phyloP scores from a whole-genome alignment of 164 flowering plant genomes.

The Vitis vinifera region DNA sequence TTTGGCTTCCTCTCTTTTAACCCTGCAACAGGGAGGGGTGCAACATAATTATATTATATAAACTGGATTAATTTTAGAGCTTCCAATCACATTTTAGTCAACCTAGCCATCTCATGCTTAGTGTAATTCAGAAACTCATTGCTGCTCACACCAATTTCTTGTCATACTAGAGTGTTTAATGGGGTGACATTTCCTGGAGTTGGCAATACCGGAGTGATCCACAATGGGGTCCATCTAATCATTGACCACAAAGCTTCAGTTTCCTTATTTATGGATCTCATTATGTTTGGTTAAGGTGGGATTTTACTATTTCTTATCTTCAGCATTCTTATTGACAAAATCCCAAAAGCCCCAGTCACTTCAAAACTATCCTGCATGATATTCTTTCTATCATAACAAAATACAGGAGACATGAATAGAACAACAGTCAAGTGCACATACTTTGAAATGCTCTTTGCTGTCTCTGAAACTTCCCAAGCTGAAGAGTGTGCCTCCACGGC shows the following conservation, averaged over 20 bases:
- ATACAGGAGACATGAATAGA: not conserved
- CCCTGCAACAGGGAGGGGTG: conserved; percentile 36
- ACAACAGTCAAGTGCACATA: conserved; percentile 22
- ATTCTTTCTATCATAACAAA: not conserved
- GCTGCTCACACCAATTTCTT: no score
- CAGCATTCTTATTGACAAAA: not conserved
- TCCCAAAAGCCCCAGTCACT: not conserved
- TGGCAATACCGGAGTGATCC: no score
- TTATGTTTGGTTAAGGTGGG: not conserved
- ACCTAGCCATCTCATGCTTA: no score
- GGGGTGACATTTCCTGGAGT: no score
- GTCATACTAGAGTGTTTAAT: no score
- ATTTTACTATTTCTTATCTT: not conserved
- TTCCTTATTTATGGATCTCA: not conserved
- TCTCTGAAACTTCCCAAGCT: conserved; percentile 69
- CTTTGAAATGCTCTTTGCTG: conserved; percentile 67
- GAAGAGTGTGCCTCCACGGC: conserved; percentile 41
- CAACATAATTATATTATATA: no score
- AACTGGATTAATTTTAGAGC: no score
- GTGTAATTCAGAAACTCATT: no score
- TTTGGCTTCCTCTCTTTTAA: conserved; percentile 85
- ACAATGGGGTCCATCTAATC: no score
- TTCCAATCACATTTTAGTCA: no score
- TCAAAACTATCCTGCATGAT: not conserved
- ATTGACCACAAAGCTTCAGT: no score